phyloP scores from a whole-genome alignment of 1,284 basidiomycete species.

The Naganishia sp. region DNA sequence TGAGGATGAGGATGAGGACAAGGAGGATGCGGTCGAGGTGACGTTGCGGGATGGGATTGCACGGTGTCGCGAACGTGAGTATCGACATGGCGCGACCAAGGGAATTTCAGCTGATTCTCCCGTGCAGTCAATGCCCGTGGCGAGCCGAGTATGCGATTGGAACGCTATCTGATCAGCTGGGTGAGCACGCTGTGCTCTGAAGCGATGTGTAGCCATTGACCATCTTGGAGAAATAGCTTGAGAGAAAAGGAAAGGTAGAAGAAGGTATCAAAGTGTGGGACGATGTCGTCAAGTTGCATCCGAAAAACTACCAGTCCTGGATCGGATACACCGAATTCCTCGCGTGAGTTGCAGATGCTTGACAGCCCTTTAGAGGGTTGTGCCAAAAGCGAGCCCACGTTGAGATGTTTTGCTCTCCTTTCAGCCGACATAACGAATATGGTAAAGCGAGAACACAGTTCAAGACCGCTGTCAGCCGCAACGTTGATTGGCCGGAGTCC shows the following conservation, averaged over 20 bases:
- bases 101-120: background rate
- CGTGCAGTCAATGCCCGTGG: slow-evolving; percentile 43
- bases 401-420: background rate
- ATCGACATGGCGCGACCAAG: background rate
- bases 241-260: slow-evolving; percentile 39
- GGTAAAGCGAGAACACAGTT: slow-evolving; percentile 68
- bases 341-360: slow-evolving; percentile 40
- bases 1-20: slow-evolving; percentile 25
- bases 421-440: slow-evolving; percentile 62
- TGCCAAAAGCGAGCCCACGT: background rate
- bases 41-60: slow-evolving; percentile 29
- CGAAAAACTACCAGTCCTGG: slow-evolving; percentile 38
- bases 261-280: slow-evolving; percentile 43
- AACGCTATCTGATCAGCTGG: slow-evolving; percentile 73
- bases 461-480: slow-evolving; percentile 60
- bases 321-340: slow-evolving; percentile 48
- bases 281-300: slow-evolving; percentile 35
- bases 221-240: slow-evolving; percentile 37
- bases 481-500: slow-evolving; percentile 86
- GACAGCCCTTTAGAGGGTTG: background rate
- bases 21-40: slow-evolving; percentile 27
- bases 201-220: background rate
- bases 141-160: slow-evolving; percentile 68
- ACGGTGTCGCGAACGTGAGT: slow-evolving; percentile 19
- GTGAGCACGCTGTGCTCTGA: slow-evolving; percentile 57